A percentile compares a stretch with the other conserved stretches of the same genome.
Conservation (phyloP, 257 asterid genomes). For the Scutellaria baicalensis region DNA sequence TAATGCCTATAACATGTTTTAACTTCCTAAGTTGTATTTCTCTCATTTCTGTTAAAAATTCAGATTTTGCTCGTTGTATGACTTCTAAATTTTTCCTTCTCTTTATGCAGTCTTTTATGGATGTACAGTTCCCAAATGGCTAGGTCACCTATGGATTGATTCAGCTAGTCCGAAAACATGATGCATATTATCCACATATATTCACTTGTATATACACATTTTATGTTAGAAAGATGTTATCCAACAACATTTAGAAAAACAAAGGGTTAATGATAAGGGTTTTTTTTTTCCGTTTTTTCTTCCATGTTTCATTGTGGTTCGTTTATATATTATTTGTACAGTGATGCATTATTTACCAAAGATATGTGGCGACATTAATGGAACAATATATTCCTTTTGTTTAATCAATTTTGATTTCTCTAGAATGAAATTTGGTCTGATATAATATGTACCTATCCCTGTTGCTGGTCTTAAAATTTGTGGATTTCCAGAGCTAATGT, state of each 20-base stretch:
- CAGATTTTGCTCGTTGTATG: background rate
- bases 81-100: background rate
- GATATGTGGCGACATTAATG: too few relatives aligned
- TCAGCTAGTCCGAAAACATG: background rate
- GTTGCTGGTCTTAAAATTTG: too few relatives aligned
- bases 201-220: background rate
- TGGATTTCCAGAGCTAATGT: too few relatives aligned
- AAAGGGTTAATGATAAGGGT: background rate
- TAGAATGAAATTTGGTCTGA: too few relatives aligned
- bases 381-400: too few relatives aligned
- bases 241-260: too few relatives aligned
- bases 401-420: too few relatives aligned
- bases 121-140: conserved; percentile 96
- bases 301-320: too few relatives aligned
- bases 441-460: too few relatives aligned
- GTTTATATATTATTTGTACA: background rate
- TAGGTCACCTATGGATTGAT: conserved; percentile 56
- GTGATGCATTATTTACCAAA: too few relatives aligned
- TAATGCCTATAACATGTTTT: background rate
- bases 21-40: background rate
- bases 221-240: conserved; percentile 2
- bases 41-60: background rate
- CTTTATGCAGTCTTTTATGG: conserved; percentile 62
- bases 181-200: background rate
- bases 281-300: too few relatives aligned